Conservation (phyloP, 805 yeast species). For the Myxozyma vanderwaltii region DNA sequence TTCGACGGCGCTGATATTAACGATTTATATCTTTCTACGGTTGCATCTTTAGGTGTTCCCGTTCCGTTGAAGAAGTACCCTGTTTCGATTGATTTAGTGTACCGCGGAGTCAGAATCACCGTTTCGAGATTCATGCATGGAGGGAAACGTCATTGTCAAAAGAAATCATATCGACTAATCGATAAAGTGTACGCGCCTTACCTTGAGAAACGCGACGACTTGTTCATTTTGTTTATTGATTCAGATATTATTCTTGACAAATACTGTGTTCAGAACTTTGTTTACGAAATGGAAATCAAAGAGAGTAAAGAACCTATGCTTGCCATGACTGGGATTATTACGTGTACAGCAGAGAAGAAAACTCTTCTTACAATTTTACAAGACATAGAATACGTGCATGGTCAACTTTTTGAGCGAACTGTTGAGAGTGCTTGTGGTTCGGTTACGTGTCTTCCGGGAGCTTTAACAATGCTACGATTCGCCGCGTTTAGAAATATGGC, state of each 20-base stretch:
- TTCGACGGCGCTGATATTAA: slow-evolving; percentile 31
- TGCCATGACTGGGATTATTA: slow-evolving; percentile 32
- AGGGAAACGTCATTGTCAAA: slow-evolving; percentile 32
- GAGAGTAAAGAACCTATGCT: slow-evolving; percentile 18
- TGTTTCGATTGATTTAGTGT: slow-evolving; percentile 19
- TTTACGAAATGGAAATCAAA: slow-evolving; percentile 26
- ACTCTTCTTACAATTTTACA: slow-evolving; percentile 23
- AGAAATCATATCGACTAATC: slow-evolving; percentile 23
- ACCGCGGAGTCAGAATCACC: slow-evolving; percentile 25
- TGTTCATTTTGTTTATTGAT: slow-evolving; percentile 30
- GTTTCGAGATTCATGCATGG: slow-evolving; percentile 31
- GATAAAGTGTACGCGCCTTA: slow-evolving; percentile 22
- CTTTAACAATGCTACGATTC: slow-evolving; percentile 31
- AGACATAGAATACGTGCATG: slow-evolving; percentile 31
- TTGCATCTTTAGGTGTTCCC: slow-evolving; percentile 20
- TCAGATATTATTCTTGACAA: slow-evolving; percentile 31
- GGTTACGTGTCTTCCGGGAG: slow-evolving; percentile 32
- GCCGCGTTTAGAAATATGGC: slow-evolving; percentile 29
- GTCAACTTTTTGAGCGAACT: slow-evolving; percentile 29
- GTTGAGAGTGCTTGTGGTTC: slow-evolving; percentile 32
- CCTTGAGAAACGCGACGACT: slow-evolving; percentile 17
- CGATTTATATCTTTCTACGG: slow-evolving; percentile 25
- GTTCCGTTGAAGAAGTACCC: slow-evolving; percentile 23
- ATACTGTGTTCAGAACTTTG: slow-evolving; percentile 22
- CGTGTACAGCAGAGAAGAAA: slow-evolving; percentile 28